Evolutionary conservation across 345 rosid genomes (phyloP), one percentile per base, ranked within the genome.

Genomic region (Aquilaria malaccensis): DNA sequence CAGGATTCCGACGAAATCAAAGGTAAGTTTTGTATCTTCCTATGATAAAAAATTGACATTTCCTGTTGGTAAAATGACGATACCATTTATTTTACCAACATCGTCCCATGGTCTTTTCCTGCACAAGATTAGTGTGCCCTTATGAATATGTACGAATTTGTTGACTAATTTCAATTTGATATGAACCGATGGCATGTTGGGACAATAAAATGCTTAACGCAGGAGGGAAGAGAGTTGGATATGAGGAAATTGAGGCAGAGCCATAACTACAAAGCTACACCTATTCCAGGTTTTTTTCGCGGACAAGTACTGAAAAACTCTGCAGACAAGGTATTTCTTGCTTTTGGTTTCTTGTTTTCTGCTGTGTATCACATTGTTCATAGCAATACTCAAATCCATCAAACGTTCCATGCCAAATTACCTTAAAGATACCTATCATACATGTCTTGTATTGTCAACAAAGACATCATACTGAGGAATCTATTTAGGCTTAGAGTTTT

Each of bases 171-270:
- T 33, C 32, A 50, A 15, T 9, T 48, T 62, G 53, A 52, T 41
- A 22, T 41, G 52, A 29, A 47, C 43, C 43, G n/a, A 30, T 56
- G 11, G 45, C 52, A 43, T 60, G 9, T 30, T 32, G 52, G 9
- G 57, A 56, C 14, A 14, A 43, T 55, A 2, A 37, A 51, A 13
- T 66, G 54, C 58, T 68, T 64, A 65, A 46, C 33, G 45, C 82
- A 86, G 93, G 81, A 74, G 50, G 68, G 68, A 50, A 81, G 54
- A 65, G 80, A 65, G 50, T 68, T 63, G 30, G 85, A 75, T 62
- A 70, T 50, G 30, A 72, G 72, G 73, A 80, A 62, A n/a, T 57
- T 48, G 30, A 71, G 84, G 51, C 77, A 79, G 67, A 79, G 69
- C 69, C 60, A 62, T 37, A 74, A 74, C 68, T 72, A 71, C 71